phyloP scores from a whole-genome alignment of 208 protist species.

The Crithidia brevicula region DNA sequence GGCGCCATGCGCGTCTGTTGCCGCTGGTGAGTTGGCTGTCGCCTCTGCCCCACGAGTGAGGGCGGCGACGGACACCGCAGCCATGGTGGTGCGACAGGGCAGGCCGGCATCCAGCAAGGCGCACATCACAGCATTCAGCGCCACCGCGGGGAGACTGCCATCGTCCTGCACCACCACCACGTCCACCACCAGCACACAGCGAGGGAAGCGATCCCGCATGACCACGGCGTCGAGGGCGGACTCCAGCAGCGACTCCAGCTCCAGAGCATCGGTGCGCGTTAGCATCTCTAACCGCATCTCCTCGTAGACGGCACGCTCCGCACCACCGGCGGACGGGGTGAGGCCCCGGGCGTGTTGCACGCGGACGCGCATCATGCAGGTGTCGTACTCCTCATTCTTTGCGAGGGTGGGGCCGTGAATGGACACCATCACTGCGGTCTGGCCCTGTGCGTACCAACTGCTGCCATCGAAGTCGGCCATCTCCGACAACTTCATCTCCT shows the following conservation, averaged over 20 bases:
- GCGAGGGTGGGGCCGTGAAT: slow-evolving; percentile 76
- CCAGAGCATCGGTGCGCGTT: slow-evolving; percentile 45
- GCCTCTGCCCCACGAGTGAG: slow-evolving; percentile 11
- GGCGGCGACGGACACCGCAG: slow-evolving; percentile 61
- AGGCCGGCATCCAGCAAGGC: slow-evolving; percentile 86
- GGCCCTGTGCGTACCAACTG: slow-evolving; percentile 77
- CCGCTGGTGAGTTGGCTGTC: not conserved
- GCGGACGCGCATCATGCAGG: slow-evolving; percentile 37
- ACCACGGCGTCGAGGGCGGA: slow-evolving; percentile 52
- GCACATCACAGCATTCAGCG: slow-evolving; percentile 83
- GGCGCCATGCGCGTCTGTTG: not conserved
- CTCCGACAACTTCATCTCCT: slow-evolving; percentile 63
- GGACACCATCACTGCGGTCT: slow-evolving; percentile 60
- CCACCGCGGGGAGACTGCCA: slow-evolving; percentile 67
- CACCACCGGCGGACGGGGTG: slow-evolving; percentile 53
- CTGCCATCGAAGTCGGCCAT: slow-evolving; percentile 78
- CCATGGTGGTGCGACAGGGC: slow-evolving; percentile 82
- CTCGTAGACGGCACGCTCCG: slow-evolving; percentile 43
- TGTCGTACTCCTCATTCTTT: slow-evolving; percentile 45
- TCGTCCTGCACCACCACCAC: slow-evolving; percentile 76
- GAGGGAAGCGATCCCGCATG: slow-evolving; percentile 58
- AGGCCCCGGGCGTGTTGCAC: slow-evolving; percentile 32
- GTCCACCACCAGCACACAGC: slow-evolving; percentile 66
- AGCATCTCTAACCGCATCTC: slow-evolving; percentile 43
- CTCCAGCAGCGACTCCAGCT: slow-evolving; percentile 52